Percentiles rank a stretch among this genome's conserved stretches.
Evolutionary conservation across 2,329 filamentous ascomycete genomes (phyloP).

Genomic region (Sporothrix pseudoabietina): DNA sequence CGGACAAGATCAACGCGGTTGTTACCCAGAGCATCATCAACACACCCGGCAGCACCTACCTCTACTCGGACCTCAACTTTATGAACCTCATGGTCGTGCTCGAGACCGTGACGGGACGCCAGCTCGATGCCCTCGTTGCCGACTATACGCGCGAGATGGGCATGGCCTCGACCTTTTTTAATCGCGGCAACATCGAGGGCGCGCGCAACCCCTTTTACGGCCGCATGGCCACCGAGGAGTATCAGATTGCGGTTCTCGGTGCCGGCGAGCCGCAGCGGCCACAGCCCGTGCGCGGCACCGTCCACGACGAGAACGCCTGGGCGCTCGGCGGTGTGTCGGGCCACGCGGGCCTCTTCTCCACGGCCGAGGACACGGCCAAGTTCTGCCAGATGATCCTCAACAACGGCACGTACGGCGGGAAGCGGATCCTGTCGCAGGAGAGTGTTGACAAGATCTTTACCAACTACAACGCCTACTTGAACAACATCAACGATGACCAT

Average conservation of each 20-base stretch:
- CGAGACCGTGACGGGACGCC: constrained; percentile 38
- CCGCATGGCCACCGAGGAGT: constrained; percentile 41
- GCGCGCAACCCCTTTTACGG: constrained; percentile 35
- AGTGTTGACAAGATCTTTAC: constrained; percentile 19
- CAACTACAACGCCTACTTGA: constrained; percentile 18
- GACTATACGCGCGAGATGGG: constrained; percentile 38
- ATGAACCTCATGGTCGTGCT: constrained; percentile 41
- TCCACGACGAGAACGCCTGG: constrained; percentile 45
- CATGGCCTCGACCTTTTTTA: constrained; percentile 42
- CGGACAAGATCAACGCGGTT: constrained; percentile 38
- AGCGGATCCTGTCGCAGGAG: constrained; percentile 15
- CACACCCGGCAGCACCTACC: constrained; percentile 38
- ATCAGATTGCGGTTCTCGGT: constrained; percentile 40
- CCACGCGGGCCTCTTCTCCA: constrained; percentile 44
- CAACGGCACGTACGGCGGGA: constrained; percentile 43
- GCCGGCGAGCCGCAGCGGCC: constrained; percentile 41
- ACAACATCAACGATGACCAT: background rate
- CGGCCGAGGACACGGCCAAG: constrained; percentile 39
- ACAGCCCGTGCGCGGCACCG: constrained; percentile 45
- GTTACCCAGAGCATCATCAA: constrained; percentile 38
- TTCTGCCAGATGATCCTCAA: constrained; percentile 45
- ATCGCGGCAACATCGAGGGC: constrained; percentile 41
- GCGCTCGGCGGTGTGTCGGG: constrained; percentile 42
- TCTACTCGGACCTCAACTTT: constrained; percentile 44
- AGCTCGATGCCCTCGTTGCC: constrained; percentile 38